phyloP scores from a whole-genome alignment of 2,329 filamentous ascomycete genomes.

The Huntiella omanensis region DNA sequence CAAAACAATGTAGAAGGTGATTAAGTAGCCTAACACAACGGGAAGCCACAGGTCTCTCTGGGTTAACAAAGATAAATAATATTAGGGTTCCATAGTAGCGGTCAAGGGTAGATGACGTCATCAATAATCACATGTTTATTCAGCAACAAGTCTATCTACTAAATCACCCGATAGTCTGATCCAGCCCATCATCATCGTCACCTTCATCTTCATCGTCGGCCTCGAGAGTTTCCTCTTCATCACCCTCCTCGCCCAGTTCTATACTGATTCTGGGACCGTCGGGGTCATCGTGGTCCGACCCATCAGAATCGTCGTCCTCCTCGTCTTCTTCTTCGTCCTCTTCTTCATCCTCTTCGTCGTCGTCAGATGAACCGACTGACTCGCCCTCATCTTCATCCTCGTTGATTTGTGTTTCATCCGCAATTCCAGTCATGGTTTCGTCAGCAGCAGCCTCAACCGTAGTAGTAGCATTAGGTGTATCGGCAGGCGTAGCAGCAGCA shows the following conservation, averaged over 20 bases:
- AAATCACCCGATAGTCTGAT: slow-evolving; percentile 5
- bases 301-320: slow-evolving; percentile 12
- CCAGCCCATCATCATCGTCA: not conserved
- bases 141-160: not conserved
- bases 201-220: slow-evolving; percentile 5
- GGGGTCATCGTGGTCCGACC: slow-evolving; percentile 4
- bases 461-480: slow-evolving; percentile 13
- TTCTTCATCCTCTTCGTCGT: slow-evolving; percentile 15
- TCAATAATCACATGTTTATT: not conserved
- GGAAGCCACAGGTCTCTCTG: not conserved
- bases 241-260: slow-evolving; percentile 7
- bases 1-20: not conserved
- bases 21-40: not conserved
- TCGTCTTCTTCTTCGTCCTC: slow-evolving; percentile 14
- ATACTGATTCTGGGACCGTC: slow-evolving; percentile 10
- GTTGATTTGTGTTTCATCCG: slow-evolving; percentile 10
- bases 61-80: not conserved
- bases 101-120: not conserved
- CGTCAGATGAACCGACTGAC: slow-evolving; percentile 9
- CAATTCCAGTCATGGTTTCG: slow-evolving; percentile 1
- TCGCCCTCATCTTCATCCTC: slow-evolving; percentile 14
- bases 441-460: slow-evolving; percentile 11
- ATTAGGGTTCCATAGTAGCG: not conserved
- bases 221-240: slow-evolving; percentile 11
- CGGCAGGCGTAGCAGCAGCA: slow-evolving; percentile 15